Percentiles rank a stretch among this genome's conserved stretches.
Conservation (phyloP, 768 basidiomycete genomes). For the Coprinopsis marcescibilis region DNA sequence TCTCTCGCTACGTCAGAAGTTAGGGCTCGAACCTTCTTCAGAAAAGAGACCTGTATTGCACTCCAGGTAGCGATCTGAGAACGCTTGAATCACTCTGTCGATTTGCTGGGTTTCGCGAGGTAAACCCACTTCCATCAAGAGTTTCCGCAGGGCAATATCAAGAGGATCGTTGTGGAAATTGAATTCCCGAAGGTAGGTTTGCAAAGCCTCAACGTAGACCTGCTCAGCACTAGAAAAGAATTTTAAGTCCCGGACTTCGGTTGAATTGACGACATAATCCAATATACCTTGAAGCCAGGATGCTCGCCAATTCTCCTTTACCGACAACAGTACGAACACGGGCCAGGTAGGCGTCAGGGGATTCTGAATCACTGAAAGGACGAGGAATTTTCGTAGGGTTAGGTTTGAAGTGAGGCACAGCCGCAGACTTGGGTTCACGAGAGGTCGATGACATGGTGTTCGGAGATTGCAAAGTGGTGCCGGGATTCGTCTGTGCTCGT, state of each 20-base stretch:
- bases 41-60: conserved; percentile 81
- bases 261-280: not conserved
- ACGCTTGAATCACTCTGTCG: conserved; percentile 94
- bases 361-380: conserved; percentile 54
- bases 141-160: conserved; percentile 83
- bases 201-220: conserved; percentile 65
- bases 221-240: conserved; percentile 52
- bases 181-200: conserved; percentile 68
- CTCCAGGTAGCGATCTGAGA: conserved; percentile 75
- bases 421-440: not conserved
- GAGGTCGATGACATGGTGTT: too few relatives aligned
- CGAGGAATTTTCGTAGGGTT: conserved; percentile 39
- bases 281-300: conserved; percentile 75
- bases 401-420: conserved; percentile 24
- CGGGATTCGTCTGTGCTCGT: too few relatives aligned
- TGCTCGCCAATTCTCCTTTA: conserved; percentile 73
- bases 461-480: too few relatives aligned
- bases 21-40: conserved; percentile 80
- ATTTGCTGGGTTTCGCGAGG: conserved; percentile 98
- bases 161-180: conserved; percentile 76
- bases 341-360: conserved; percentile 61
- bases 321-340: conserved; percentile 60
- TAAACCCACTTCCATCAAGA: conserved; percentile 88
- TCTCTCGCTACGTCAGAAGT: too few relatives aligned
- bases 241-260: conserved; percentile 6